These are phyloP conservation scores for Xylaria sp. DNA, from an alignment of 2,329 filamentous ascomycete genomes.

Conservation along the genomic window DNA sequence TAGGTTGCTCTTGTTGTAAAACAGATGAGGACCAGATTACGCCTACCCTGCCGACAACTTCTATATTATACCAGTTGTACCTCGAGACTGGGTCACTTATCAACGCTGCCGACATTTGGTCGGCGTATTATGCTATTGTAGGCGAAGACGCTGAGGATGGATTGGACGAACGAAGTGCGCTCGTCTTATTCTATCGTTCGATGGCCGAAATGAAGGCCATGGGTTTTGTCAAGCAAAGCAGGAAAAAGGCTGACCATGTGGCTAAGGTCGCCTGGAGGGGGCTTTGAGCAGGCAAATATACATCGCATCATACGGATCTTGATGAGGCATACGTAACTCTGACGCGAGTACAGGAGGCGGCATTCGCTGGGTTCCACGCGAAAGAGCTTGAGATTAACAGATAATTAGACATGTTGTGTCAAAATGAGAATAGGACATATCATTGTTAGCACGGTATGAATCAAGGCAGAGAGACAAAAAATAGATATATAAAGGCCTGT, in stretches of 20 bases:
- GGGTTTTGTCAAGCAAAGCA: constrained; percentile 88
- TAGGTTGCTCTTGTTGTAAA: constrained; percentile 76
- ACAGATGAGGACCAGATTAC: constrained; percentile 60
- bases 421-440: background rate
- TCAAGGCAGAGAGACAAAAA: constrained; percentile 7
- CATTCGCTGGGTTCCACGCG: constrained; percentile 3
- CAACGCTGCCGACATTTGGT: constrained; percentile 83
- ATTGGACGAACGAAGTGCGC: constrained; percentile 63
- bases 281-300: constrained; percentile 54
- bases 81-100: constrained; percentile 79
- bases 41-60: constrained; percentile 73
- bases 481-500: constrained; percentile 19
- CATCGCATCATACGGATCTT: constrained; percentile 19
- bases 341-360: constrained; percentile 15
- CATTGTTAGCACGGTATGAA: constrained; percentile 22
- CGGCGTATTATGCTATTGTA: constrained; percentile 75
- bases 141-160: constrained; percentile 56
- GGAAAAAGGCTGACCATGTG: constrained; percentile 92
- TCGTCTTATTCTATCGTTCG: constrained; percentile 84
- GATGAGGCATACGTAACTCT: constrained; percentile 28
- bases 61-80: constrained; percentile 82
- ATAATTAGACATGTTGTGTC: constrained; percentile 7
- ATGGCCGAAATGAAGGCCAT: constrained; percentile 86
- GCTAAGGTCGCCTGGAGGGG: constrained; percentile 82
- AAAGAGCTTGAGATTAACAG: background rate